phyloP scores from a whole-genome alignment of 108 stramenopile genomes.

The Parietichytrium sp. region DNA sequence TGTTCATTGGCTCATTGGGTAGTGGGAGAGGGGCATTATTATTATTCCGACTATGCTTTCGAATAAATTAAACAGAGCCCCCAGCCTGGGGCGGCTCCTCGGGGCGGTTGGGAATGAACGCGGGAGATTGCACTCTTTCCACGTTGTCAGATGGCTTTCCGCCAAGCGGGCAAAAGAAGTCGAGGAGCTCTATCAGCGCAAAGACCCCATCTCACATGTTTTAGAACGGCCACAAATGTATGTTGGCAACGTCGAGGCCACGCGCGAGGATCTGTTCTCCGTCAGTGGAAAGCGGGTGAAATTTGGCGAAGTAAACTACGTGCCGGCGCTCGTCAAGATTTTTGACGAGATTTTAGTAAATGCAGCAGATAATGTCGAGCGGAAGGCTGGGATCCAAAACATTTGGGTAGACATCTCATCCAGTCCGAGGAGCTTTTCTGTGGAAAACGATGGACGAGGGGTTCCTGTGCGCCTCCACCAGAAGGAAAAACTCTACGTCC shows the following conservation, averaged over 20 bases:
- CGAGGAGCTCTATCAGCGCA: slow-evolving; percentile 64
- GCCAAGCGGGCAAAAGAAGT: background rate
- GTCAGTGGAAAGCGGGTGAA: background rate
- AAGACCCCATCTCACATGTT: slow-evolving; percentile 68
- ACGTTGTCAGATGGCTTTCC: background rate
- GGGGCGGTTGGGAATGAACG: too few species aligned
- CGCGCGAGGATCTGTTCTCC: background rate
- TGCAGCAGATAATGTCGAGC: slow-evolving; percentile 81
- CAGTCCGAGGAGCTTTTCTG: slow-evolving; percentile 64
- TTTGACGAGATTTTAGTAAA: slow-evolving; percentile 94
- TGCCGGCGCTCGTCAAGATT: slow-evolving; percentile 72
- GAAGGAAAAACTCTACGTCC: slow-evolving; percentile 40
- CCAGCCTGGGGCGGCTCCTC: too few species aligned
- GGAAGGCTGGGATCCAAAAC: slow-evolving; percentile 69
- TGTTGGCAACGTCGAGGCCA: slow-evolving; percentile 56
- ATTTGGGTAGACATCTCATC: slow-evolving; percentile 74
- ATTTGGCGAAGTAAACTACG: background rate
- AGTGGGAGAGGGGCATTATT: too few species aligned
- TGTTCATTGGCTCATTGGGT: too few species aligned
- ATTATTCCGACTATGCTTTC: too few species aligned
- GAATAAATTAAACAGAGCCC: too few species aligned
- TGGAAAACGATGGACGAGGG: slow-evolving; percentile 76
- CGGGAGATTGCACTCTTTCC: too few species aligned
- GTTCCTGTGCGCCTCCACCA: slow-evolving; percentile 43
- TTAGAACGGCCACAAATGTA: slow-evolving; percentile 72